Percentiles rank a stretch among this genome's conserved stretches.
Evolutionary conservation across 2,329 filamentous ascomycete genomes (phyloP).

Genomic region (Botryosphaeria dothidea): DNA sequence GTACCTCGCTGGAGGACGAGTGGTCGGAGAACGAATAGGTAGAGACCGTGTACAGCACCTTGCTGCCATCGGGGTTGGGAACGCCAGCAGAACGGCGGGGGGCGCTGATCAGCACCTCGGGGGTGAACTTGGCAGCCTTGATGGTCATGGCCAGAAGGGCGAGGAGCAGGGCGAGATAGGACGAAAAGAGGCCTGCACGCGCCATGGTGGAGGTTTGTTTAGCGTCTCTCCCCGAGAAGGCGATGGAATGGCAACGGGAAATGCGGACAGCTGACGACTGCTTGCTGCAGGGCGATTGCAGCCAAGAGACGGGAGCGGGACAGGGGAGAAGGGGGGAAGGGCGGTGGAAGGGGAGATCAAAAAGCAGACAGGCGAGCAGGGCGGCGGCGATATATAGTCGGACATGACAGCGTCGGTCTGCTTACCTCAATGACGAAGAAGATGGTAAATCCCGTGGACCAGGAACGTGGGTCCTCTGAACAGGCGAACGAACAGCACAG

Average conservation of each 20-base stretch:
- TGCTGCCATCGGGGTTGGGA: slow-evolving; percentile 68
- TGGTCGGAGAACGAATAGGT: slow-evolving; percentile 81
- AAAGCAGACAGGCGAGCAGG: neutral
- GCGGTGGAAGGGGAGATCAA: neutral
- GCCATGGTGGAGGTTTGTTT: neutral
- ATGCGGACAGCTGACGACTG: neutral
- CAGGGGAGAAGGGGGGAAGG: neutral
- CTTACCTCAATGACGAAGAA: neutral
- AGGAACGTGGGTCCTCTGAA: neutral
- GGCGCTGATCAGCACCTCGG: slow-evolving; percentile 74
- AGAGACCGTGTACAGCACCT: slow-evolving; percentile 68
- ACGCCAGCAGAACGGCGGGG: slow-evolving; percentile 69
- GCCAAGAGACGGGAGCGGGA: neutral
- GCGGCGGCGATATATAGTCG: slow-evolving; percentile 7
- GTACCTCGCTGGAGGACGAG: slow-evolving; percentile 66
- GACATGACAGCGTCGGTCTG: neutral
- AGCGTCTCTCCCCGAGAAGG: neutral
- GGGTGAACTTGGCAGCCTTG: slow-evolving; percentile 70
- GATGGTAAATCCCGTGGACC: slow-evolving; percentile 8
- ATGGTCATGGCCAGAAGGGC: slow-evolving; percentile 62
- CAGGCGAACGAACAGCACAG: neutral
- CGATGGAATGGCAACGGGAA: neutral
- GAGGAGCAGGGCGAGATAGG: slow-evolving; percentile 13
- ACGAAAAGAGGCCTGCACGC: slow-evolving; percentile 5
- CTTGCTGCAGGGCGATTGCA: neutral